phyloP scores from a whole-genome alignment of 2,329 filamentous ascomycete genomes.

The Zymoseptoria ardabiliae region DNA sequence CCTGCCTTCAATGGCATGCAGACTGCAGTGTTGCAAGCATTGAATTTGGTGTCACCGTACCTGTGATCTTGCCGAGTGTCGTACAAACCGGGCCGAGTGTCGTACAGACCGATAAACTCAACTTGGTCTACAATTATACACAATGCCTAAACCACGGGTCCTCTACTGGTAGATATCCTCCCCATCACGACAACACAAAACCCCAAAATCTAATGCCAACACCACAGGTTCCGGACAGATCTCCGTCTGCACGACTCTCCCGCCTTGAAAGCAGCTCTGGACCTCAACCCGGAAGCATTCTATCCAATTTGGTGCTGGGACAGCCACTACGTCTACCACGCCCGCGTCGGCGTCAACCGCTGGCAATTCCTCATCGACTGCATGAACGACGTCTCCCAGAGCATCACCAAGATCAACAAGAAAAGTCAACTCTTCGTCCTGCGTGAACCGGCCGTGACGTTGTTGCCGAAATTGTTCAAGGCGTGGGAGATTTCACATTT shows the following conservation, averaged over 20 bases:
- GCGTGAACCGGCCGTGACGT: slow-evolving; percentile 62
- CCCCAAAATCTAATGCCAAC: not conserved
- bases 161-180: slow-evolving; percentile 53
- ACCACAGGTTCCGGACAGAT: slow-evolving; percentile 57
- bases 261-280: slow-evolving; percentile 62
- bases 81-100: not conserved
- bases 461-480: slow-evolving; percentile 65
- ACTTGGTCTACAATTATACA: not conserved
- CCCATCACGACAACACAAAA: not conserved
- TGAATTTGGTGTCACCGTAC: too few species aligned
- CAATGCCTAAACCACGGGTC: slow-evolving; percentile 45
- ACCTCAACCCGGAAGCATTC: slow-evolving; percentile 62
- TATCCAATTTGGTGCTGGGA: slow-evolving; percentile 66
- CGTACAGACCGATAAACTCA: not conserved
- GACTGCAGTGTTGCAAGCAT: not conserved
- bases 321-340: slow-evolving; percentile 66
- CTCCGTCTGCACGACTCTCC: slow-evolving; percentile 71
- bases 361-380: slow-evolving; percentile 73
- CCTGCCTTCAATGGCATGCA: not conserved
- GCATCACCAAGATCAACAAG: slow-evolving; percentile 60
- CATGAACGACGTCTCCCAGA: slow-evolving; percentile 60
- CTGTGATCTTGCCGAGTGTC: not conserved
- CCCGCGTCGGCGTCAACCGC: slow-evolving; percentile 62
- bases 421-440: slow-evolving; percentile 66
- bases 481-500: slow-evolving; percentile 68